Evolutionary conservation across 2,329 filamentous ascomycete genomes (phyloP), one percentile per base, ranked within the genome.

Genomic region (Apiospora rasikravindrae): DNA sequence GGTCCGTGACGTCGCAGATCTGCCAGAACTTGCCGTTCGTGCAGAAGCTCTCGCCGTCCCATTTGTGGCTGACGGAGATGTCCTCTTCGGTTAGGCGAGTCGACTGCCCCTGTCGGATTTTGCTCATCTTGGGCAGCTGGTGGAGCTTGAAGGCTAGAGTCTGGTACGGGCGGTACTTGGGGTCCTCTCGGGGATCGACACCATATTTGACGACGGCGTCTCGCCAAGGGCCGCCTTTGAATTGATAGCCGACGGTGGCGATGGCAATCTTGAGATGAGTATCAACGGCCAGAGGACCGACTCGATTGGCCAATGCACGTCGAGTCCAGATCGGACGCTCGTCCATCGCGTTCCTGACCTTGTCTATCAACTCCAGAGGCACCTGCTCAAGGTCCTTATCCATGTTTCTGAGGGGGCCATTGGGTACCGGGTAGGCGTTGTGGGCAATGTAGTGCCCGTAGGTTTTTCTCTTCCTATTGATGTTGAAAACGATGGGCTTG

Each of bases 21-120:
- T 98, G 96, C 93, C 95, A 99, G 69, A 96, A 92, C 78, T 96
- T 96, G 51, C 95, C 95, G 78, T 98, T 95, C 1, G 89, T 88
- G 22, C 90, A 90, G 71, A 96, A 90, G 2, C 88, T 88, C 73
- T 90, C 86, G 67, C 96, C 96, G 73, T 97, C 94, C 81, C 98
- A 98, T 1, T 96, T 85, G 81, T 98, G 95, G 70, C 87, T 91
- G 42, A 84, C 80, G 26, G 81, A 82, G 45, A 83, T 80, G 33
- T 83, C 82, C 64, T 83, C 83, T 13, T 75, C 75, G 1, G 81
- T 75, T 45, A 82, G 80, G 71, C 80, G 82, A 26, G 82, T 84
- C 8, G 83, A 78, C 40, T 84, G 82, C 19, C 81, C 82, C 73
- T 83, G 84, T 44, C 86, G 83, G 22, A 88, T 80, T 2, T 84